Conservation (phyloP, 2,329 filamentous ascomycete species). For the Purpureocillium lavendulum region DNA sequence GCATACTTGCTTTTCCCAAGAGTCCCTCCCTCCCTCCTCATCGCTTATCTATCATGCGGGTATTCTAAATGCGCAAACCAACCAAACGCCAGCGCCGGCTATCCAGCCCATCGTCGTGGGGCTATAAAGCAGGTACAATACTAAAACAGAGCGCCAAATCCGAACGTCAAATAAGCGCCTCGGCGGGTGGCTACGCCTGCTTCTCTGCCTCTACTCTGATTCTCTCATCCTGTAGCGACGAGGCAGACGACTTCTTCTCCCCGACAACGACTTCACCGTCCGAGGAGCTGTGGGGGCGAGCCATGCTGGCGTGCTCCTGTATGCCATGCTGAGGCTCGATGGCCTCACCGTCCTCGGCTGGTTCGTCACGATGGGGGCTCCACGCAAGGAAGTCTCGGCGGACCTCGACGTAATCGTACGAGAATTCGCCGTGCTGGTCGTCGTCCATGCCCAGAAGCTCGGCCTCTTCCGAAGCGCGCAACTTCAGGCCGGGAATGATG, state of each 20-base stretch:
- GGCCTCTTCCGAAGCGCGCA: conserved; percentile 72
- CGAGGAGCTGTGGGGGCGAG: conserved; percentile 15
- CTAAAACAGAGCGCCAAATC: too few species aligned
- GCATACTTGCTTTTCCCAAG: background rate
- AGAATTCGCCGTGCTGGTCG: conserved; percentile 83
- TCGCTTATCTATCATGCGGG: conserved; percentile 1
- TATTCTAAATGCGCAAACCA: conserved; percentile 2
- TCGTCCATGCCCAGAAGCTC: conserved; percentile 85
- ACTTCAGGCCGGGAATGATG: conserved; percentile 66
- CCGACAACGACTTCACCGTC: conserved; percentile 5
- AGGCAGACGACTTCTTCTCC: conserved; percentile 7
- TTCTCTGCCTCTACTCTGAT: conserved; percentile 4
- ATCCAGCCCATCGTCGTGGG: conserved; percentile 1
- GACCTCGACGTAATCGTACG: conserved; percentile 85
- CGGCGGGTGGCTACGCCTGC: background rate
- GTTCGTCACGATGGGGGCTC: conserved; percentile 67
- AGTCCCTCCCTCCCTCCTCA: background rate
- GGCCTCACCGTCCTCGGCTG: conserved; percentile 46
- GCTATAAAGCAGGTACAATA: background rate
- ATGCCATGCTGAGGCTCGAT: conserved; percentile 64
- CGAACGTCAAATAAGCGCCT: too few species aligned
- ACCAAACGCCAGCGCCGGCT: conserved; percentile 9
- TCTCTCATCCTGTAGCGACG: conserved; percentile 7
- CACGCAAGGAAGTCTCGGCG: conserved; percentile 82
- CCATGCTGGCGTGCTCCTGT: conserved; percentile 47